Base-by-base conservation (phyloP, 2,329 filamentous ascomycete species). In the Penicillium paneum region DNA sequence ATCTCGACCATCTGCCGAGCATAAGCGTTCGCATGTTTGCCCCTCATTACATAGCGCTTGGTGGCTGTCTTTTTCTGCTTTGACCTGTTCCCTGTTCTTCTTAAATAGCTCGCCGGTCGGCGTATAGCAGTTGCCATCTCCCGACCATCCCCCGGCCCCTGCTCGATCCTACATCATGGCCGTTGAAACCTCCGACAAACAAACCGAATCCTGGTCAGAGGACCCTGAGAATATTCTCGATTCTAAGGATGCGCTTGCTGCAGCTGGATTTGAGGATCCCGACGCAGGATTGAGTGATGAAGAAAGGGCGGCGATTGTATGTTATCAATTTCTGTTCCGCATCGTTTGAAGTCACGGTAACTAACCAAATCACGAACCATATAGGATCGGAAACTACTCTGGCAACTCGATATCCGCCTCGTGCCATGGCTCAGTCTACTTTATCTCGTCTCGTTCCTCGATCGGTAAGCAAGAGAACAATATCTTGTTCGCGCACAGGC, bases 281-380 rank as follows among this genome's bases (percentile, higher is more conserved):
- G 88, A 91, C 71, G 85, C 81, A 44, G 83, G 84, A 8, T 72
- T 89, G 62, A 85, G 79, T 36, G 80, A 81, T 1, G 84, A 83
- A 58, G 87, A 90, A 67, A 80, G 76, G 60, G 81, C 80, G 26
- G 79, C 73, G 45, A 81, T 84, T 64, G 87, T 89, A 74, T 59
- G 81, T 51, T 19, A n/a, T 11, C 17, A 21, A 26, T 31, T 43
- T 35, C 2, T 3, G 15, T 17, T 12, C 10, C 24, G 24, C 1
- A 13, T 19, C 21, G 7, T 13, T 28, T 8, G 15, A 8, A n/a
- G 11, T 7, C 24, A 31, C n/a, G 40, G 8, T 26, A 26, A 26
- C 38, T 40, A 19, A 49, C 29, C 10, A 15, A 1, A 19, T 8
- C 15, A 28, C 32, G 8, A 35, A 49, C 13, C 13, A 10, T 43